These are phyloP conservation scores for Barnettozyma pratensis DNA, from an alignment of 805 yeast species.

Conservation along the genomic window DNA sequence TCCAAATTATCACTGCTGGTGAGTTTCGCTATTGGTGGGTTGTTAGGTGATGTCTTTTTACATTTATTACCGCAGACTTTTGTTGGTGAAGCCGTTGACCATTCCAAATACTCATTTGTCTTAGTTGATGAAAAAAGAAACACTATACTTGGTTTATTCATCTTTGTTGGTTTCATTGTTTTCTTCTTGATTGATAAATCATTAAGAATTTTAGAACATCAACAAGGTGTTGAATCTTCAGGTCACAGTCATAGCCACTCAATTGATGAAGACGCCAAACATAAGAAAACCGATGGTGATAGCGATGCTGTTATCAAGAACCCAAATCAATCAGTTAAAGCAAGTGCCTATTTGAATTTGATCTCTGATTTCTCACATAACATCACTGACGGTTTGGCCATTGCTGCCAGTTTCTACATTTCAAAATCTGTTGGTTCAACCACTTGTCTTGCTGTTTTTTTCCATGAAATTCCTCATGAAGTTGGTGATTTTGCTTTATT, in stretches of 20 bases:
- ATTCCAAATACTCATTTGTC: conserved; percentile 37
- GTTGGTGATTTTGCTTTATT: conserved; percentile 75
- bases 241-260: conserved; percentile 35
- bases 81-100: conserved; percentile 43
- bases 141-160: conserved; percentile 44
- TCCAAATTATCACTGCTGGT: conserved; percentile 48
- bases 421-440: conserved; percentile 58
- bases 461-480: conserved; percentile 80
- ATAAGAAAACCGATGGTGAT: conserved; percentile 23
- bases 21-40: conserved; percentile 71
- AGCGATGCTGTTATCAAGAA: conserved; percentile 26
- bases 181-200: conserved; percentile 62
- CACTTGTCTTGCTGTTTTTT: conserved; percentile 63
- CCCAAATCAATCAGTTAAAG: conserved; percentile 32
- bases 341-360: conserved; percentile 57
- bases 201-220: conserved; percentile 44
- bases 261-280: conserved; percentile 28
- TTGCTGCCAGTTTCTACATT: conserved; percentile 64
- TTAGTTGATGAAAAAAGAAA: conserved; percentile 48
- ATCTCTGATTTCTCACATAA: conserved; percentile 72
- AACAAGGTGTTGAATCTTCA: conserved; percentile 21
- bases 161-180: conserved; percentile 54
- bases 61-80: conserved; percentile 70
- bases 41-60: conserved; percentile 68
- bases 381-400: conserved; percentile 72